Percentiles rank a stretch among this genome's conserved stretches.
phyloP scores from a whole-genome alignment of 371 early-diverging fungal genomes.

The Mortierella sp. region DNA sequence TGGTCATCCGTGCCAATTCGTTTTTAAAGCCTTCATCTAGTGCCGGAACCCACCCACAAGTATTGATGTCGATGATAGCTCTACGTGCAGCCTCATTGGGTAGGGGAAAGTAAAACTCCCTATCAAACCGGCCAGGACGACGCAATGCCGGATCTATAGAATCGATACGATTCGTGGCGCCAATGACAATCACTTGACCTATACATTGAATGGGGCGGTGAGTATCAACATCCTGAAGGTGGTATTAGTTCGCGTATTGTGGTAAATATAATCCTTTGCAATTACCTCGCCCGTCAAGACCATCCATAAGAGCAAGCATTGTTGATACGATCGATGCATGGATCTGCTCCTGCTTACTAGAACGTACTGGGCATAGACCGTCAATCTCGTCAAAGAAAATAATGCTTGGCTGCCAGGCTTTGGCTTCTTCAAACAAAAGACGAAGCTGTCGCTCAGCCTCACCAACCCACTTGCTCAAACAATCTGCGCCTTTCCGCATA shows the following conservation, averaged over 20 bases:
- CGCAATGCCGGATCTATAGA: slow-evolving; percentile 76
- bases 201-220: not conserved
- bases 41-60: slow-evolving; percentile 58
- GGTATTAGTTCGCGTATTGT: not conserved
- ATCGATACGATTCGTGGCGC: slow-evolving; percentile 71
- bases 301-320: slow-evolving; percentile 79
- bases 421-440: slow-evolving; percentile 76
- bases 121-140: slow-evolving; percentile 80
- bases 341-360: slow-evolving; percentile 72
- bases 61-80: slow-evolving; percentile 59
- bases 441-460: slow-evolving; percentile 81
- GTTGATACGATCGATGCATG: slow-evolving; percentile 80
- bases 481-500: slow-evolving; percentile 83
- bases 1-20: slow-evolving; percentile 58
- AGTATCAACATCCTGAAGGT: not conserved
- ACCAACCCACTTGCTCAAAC: slow-evolving; percentile 87
- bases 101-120: slow-evolving; percentile 70
- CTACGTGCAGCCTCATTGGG: slow-evolving; percentile 64
- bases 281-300: slow-evolving; percentile 74
- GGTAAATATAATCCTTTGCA: not conserved
- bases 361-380: slow-evolving; percentile 72
- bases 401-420: slow-evolving; percentile 66
- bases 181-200: slow-evolving; percentile 78
- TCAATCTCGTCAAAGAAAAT: slow-evolving; percentile 82
- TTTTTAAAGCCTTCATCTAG: slow-evolving; percentile 47